Evolutionary conservation across 192 early-diverging fungal species (phyloP).

Genomic region (Coemansia sp.): DNA sequence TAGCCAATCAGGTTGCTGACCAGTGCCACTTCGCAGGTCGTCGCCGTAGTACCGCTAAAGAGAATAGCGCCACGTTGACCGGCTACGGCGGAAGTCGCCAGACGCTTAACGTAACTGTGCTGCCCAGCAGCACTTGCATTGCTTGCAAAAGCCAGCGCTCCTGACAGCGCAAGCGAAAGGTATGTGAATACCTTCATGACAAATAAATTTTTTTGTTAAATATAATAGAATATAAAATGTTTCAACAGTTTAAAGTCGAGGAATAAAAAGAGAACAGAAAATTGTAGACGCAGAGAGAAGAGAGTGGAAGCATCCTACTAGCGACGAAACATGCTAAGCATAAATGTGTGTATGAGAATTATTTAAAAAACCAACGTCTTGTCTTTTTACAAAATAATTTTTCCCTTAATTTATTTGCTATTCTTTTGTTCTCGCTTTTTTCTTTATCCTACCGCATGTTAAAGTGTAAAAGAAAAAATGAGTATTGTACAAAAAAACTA

Average conservation of each 20-base stretch:
- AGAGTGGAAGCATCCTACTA: no score
- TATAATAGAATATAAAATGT: no score
- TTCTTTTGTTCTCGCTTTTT: no score
- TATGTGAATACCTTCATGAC: conserved; percentile 5
- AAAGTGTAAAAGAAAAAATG: no score
- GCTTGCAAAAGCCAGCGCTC: not conserved
- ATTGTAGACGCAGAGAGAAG: not conserved
- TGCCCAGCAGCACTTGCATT: conserved; percentile 39
- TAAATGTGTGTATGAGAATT: not conserved
- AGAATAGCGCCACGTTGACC: conserved; percentile 29
- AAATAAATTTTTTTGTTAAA: no score
- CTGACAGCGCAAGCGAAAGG: conserved; percentile 6
- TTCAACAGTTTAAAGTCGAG: not conserved
- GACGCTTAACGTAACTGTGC: conserved; percentile 26
- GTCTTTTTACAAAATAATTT: no score
- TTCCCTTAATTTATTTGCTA: no score
- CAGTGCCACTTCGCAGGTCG: conserved; percentile 40
- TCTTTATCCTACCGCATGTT: no score
- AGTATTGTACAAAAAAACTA: no score
- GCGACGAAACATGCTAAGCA: no score
- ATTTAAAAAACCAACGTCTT: no score
- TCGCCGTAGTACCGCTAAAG: conserved; percentile 25
- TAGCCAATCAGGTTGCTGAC: conserved; percentile 40
- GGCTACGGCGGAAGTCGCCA: conserved; percentile 14
- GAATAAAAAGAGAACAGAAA: not conserved